Conservation (phyloP, 2,329 filamentous ascomycete genomes). For the Pestalotiopsis sp. region DNA sequence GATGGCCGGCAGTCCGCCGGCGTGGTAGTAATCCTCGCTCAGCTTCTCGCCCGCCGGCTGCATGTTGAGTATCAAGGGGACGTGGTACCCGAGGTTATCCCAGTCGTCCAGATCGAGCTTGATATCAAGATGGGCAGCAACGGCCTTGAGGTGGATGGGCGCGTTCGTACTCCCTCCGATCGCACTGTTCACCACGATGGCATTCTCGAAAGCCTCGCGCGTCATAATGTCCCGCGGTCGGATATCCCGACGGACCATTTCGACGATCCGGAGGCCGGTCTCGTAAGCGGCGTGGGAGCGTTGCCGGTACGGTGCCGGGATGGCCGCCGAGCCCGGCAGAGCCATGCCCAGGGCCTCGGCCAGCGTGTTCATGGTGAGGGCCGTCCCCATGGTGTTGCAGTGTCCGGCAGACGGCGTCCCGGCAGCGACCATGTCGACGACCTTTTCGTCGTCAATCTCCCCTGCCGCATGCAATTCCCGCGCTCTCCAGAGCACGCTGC, state of each 20-base stretch:
- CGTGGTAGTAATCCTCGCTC: slow-evolving; percentile 55
- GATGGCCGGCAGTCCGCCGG: slow-evolving; percentile 53
- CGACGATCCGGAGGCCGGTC: slow-evolving; percentile 50
- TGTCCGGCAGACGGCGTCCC: slow-evolving; percentile 47
- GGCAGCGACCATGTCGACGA: slow-evolving; percentile 44
- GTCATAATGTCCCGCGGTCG: slow-evolving; percentile 58
- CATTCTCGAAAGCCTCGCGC: slow-evolving; percentile 56
- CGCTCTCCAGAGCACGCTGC: slow-evolving; percentile 49
- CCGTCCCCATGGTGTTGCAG: slow-evolving; percentile 57
- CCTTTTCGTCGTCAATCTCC: slow-evolving; percentile 43
- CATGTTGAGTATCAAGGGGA: slow-evolving; percentile 56
- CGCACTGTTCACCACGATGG: slow-evolving; percentile 54
- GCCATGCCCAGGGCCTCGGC: slow-evolving; percentile 55
- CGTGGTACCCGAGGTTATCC: slow-evolving; percentile 49
- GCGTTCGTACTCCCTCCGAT: slow-evolving; percentile 60
- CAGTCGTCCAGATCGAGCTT: slow-evolving; percentile 53
- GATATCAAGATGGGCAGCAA: slow-evolving; percentile 56
- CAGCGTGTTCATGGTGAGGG: slow-evolving; percentile 54
- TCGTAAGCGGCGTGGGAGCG: slow-evolving; percentile 48
- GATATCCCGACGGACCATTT: slow-evolving; percentile 48
- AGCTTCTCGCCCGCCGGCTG: slow-evolving; percentile 55
- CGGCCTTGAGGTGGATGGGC: slow-evolving; percentile 56
- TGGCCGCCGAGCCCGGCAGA: slow-evolving; percentile 50
- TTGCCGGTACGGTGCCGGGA: slow-evolving; percentile 52
- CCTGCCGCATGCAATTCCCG: slow-evolving; percentile 48